These are phyloP conservation scores for Flagelloscypha sp. DNA, from an alignment of 768 basidiomycete species.

Conservation along the genomic window DNA sequence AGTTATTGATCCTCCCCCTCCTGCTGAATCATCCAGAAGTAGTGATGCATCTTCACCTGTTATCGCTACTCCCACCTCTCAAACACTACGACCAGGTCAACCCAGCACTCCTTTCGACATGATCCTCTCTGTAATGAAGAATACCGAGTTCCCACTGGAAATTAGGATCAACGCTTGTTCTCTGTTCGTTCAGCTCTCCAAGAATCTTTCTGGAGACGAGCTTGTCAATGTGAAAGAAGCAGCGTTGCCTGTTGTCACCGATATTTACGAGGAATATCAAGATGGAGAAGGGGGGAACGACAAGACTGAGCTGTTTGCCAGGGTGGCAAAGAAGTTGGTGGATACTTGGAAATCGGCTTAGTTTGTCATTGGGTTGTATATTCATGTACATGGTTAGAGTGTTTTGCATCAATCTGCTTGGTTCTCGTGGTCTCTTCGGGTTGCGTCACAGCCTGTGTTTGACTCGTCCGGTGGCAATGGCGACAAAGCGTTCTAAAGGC, in stretches of 20 bases:
- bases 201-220: slow-evolving; percentile 40
- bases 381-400: no score
- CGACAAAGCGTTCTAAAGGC: slow-evolving; percentile 43
- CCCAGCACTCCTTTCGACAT: slow-evolving; percentile 61
- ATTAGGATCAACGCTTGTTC: slow-evolving; percentile 72
- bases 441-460: slow-evolving; percentile 50
- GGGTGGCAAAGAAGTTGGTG: slow-evolving; percentile 30
- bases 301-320: slow-evolving; percentile 35
- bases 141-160: slow-evolving; percentile 62
- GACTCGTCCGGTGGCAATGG: slow-evolving; percentile 55
- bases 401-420: no score
- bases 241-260: slow-evolving; percentile 42
- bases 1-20: slow-evolving; percentile 18
- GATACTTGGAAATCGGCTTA: no score
- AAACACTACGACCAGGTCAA: slow-evolving; percentile 28
- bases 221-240: slow-evolving; percentile 42
- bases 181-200: slow-evolving; percentile 56
- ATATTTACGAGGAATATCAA: slow-evolving; percentile 28
- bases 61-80: slow-evolving; percentile 28
- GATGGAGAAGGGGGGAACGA: slow-evolving; percentile 25
- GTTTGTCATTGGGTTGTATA: no score
- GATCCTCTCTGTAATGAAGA: slow-evolving; percentile 54
- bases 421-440: no score
- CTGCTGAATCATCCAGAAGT: slow-evolving; percentile 29
- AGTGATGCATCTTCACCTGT: slow-evolving; percentile 43